Conservation (phyloP, 2,329 filamentous ascomycete species). For the Hirsutella rhossiliensis region DNA sequence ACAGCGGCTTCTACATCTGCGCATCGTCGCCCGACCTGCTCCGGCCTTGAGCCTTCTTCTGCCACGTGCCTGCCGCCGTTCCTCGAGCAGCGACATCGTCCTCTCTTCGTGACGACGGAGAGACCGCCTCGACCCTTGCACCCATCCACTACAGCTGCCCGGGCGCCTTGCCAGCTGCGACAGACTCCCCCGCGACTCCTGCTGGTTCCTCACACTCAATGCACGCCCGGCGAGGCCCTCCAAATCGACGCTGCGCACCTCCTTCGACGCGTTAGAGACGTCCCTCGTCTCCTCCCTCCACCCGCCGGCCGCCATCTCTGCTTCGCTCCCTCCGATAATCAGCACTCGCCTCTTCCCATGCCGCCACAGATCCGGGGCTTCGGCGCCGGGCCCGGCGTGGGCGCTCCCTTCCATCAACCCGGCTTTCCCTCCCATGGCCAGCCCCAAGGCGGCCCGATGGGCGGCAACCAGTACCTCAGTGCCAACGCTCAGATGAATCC, state of each 20-base stretch:
- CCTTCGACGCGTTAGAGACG: conserved; percentile 18
- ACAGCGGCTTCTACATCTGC: no score
- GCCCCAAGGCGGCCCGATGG: conserved; percentile 40
- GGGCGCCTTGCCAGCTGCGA: not conserved
- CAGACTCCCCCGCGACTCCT: not conserved
- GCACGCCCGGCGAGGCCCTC: conserved; percentile 6
- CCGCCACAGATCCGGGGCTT: conserved; percentile 27
- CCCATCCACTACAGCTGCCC: not conserved
- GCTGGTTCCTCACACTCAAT: conserved; percentile 6
- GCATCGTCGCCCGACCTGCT: no score
- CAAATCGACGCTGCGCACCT: conserved; percentile 5
- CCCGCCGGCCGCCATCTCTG: not conserved
- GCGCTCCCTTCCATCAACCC: conserved; percentile 28
- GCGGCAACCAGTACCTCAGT: conserved; percentile 60
- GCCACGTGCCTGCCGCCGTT: no score
- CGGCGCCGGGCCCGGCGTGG: conserved; percentile 22
- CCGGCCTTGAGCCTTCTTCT: no score
- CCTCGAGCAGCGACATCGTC: not conserved
- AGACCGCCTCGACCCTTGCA: no score
- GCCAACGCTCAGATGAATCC: conserved; percentile 56
- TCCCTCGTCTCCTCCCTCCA: conserved; percentile 1
- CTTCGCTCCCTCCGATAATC: not conserved
- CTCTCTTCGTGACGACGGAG: not conserved
- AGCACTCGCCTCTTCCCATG: conserved; percentile 11
- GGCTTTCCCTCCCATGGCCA: conserved; percentile 42